Percentiles rank a stretch among this genome's conserved stretches.
Evolutionary conservation across 1,284 basidiomycete species (phyloP).

Genomic region (Rhizoctonia solani): DNA sequence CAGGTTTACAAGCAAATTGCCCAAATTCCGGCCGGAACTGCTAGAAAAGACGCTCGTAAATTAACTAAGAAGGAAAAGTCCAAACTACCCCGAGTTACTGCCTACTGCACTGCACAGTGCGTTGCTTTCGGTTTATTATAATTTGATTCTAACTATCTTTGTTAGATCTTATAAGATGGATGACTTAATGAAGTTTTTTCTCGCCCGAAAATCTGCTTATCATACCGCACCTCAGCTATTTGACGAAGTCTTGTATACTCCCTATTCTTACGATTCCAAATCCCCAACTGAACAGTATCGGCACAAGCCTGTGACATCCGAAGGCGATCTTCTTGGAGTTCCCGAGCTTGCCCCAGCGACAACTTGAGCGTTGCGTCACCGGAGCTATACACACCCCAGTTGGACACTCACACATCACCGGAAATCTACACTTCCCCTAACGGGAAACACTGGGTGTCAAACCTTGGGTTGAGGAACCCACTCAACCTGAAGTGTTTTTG

Average conservation of each 20-base stretch:
- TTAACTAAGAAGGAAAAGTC: slow-evolving; percentile 95
- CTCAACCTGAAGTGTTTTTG: slow-evolving; percentile 81
- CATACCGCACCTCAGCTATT: slow-evolving; percentile 81
- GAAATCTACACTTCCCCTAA: slow-evolving; percentile 40
- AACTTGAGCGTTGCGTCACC: slow-evolving; percentile 5
- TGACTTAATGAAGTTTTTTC: slow-evolving; percentile 86
- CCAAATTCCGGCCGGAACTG: slow-evolving; percentile 92
- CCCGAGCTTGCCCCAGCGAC: slow-evolving; percentile 56
- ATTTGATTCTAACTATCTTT: background rate
- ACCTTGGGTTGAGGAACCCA: slow-evolving; percentile 54
- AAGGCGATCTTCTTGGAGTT: slow-evolving; percentile 70
- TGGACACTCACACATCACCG: slow-evolving; percentile 20
- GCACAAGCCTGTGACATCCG: slow-evolving; percentile 40
- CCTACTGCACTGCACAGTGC: slow-evolving; percentile 91
- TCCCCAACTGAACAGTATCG: slow-evolving; percentile 16
- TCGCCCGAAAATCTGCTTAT: slow-evolving; percentile 78
- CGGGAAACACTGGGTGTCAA: slow-evolving; percentile 43
- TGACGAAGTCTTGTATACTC: slow-evolving; percentile 81
- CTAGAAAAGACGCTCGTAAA: slow-evolving; percentile 84
- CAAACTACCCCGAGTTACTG: slow-evolving; percentile 90
- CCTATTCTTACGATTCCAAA: slow-evolving; percentile 67
- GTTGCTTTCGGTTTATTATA: slow-evolving; percentile 41
- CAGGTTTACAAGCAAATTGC: slow-evolving; percentile 89
- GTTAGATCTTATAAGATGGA: slow-evolving; percentile 83
- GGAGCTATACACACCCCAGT: slow-evolving; percentile 23